Conservation (phyloP, 768 basidiomycete genomes). For the Suillus clintonianus region DNA sequence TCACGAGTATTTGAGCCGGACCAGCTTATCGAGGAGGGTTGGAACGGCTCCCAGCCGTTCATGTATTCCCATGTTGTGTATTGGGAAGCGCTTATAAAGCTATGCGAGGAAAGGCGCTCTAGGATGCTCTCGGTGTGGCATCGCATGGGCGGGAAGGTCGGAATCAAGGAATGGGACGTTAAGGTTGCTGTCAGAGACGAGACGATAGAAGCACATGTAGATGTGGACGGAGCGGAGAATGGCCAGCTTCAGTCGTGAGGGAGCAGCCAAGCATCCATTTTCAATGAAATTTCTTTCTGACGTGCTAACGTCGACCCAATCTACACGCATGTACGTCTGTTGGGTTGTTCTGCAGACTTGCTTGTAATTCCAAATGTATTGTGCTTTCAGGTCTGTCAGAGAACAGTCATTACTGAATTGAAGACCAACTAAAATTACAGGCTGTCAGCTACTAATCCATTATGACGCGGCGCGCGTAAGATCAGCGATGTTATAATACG, state of each 20-base stretch:
- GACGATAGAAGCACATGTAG: not conserved
- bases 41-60: conserved; percentile 69
- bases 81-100: conserved; percentile 64
- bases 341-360: not conserved
- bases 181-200: conserved; percentile 43
- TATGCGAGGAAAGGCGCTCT: conserved; percentile 53
- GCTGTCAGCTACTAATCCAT: not conserved
- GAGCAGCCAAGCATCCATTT: not conserved
- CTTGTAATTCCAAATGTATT: not conserved
- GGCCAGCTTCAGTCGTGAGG: not conserved
- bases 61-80: conserved; percentile 75
- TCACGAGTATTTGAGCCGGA: conserved; percentile 58
- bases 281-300: not conserved
- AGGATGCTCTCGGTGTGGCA: conserved; percentile 65
- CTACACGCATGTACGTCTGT: not conserved
- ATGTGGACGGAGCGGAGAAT: not conserved
- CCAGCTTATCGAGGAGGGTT: conserved; percentile 69
- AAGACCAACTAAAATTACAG: not conserved
- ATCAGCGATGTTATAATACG: not conserved
- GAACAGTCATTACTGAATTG: not conserved
- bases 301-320: not conserved
- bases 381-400: not conserved
- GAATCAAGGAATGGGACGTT: conserved; percentile 79
- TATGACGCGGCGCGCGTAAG: too few relatives aligned
- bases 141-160: conserved; percentile 65